A percentile compares a stretch with the other conserved stretches of the same genome.
Evolutionary conservation across 805 yeast species (phyloP).

Genomic region (Pichia cabralensis): DNA sequence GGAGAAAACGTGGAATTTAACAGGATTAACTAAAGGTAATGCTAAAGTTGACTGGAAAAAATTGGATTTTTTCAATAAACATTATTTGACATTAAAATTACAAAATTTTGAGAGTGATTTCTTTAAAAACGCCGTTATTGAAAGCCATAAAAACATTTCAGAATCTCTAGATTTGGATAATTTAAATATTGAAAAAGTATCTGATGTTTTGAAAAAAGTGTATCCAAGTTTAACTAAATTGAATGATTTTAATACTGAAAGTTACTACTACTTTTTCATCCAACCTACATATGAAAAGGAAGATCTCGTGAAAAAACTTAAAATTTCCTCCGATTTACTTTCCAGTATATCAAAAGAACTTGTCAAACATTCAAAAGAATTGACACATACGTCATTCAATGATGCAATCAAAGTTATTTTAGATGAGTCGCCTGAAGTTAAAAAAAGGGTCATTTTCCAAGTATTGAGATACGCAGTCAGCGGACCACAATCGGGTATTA

Average conservation of each 20-base stretch:
- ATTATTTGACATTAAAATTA: conserved; percentile 42
- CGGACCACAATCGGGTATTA: conserved; percentile 62
- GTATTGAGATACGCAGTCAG: conserved; percentile 58
- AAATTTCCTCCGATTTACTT: conserved; percentile 10
- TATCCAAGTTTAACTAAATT: conserved; percentile 43
- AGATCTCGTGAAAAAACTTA: conserved; percentile 9
- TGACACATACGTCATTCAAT: conserved; percentile 9
- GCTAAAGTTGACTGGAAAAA: conserved; percentile 82
- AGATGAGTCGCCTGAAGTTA: conserved; percentile 8
- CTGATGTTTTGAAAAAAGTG: conserved; percentile 31
- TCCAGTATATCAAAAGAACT: conserved; percentile 5
- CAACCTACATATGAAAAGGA: conserved; percentile 24
- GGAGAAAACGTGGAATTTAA: conserved; percentile 46
- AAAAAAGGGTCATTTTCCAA: conserved; percentile 40
- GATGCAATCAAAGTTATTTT: conserved; percentile 3
- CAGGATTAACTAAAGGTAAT: conserved; percentile 81
- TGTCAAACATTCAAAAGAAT: conserved; percentile 5
- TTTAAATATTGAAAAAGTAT: conserved; percentile 26
- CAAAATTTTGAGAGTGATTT: conserved; percentile 22
- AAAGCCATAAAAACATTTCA: conserved; percentile 8
- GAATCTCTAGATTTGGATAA: conserved; percentile 6
- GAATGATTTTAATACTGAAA: conserved; percentile 36
- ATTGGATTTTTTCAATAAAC: conserved; percentile 67
- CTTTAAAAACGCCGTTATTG: conserved; percentile 29
- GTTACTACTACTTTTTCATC: conserved; percentile 40